Evolutionary conservation across 345 rosid genomes (phyloP).

Genomic region (Moricandia arvensis): DNA sequence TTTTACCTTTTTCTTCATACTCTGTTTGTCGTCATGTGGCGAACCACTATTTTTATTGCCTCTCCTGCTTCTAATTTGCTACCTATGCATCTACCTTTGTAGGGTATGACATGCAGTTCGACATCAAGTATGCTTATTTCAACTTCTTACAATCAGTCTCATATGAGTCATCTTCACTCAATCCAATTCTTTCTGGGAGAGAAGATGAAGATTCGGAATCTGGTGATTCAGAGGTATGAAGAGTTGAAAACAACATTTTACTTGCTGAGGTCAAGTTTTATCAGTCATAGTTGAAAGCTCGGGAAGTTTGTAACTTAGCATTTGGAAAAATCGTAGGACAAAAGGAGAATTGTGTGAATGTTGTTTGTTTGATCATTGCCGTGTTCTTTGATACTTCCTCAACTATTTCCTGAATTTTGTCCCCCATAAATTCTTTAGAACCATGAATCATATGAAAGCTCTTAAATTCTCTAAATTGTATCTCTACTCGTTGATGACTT

Average conservation of each 20-base stretch:
- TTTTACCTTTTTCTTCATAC: too few species aligned
- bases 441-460: not conserved
- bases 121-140: conserved; percentile 83
- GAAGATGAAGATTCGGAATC: conserved; percentile 28
- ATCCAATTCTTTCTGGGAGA: conserved; percentile 20
- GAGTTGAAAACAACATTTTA: conserved; percentile 3
- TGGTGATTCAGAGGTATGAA: conserved; percentile 27
- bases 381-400: not conserved
- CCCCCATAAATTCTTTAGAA: not conserved
- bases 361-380: not conserved
- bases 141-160: conserved; percentile 70
- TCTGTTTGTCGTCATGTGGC: too few species aligned
- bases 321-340: not conserved
- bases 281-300: not conserved
- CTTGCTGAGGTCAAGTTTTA: conserved; percentile 9
- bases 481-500: not conserved
- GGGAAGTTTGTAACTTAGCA: not conserved
- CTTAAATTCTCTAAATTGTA: not conserved
- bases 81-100: conserved; percentile 27
- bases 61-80: not conserved
- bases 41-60: too few species aligned
- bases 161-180: conserved; percentile 28
- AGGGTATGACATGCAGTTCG: conserved; percentile 97
- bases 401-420: conserved; percentile 10
- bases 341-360: not conserved